phyloP scores from a whole-genome alignment of 768 basidiomycete genomes.

The Termitomyces sp. region DNA sequence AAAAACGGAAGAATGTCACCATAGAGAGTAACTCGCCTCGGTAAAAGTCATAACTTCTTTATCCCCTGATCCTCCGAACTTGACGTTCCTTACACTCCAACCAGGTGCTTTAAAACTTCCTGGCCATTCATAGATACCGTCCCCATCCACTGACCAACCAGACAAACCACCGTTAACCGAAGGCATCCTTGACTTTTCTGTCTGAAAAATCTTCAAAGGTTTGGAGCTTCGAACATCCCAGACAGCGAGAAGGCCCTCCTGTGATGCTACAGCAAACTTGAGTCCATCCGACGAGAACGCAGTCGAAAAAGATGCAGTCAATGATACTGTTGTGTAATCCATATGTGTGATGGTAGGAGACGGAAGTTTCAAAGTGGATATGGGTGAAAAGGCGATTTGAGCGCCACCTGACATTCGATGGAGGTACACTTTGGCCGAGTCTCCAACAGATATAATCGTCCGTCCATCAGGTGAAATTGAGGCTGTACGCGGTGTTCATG shows the following conservation, averaged over 20 bases:
- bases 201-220: constrained; percentile 64
- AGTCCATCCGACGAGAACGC: constrained; percentile 71
- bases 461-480: constrained; percentile 87
- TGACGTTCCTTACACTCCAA: constrained; percentile 83
- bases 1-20: background rate
- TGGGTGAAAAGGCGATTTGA: constrained; percentile 54
- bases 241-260: constrained; percentile 74
- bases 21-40: constrained; percentile 49
- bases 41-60: constrained; percentile 86
- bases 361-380: constrained; percentile 64
- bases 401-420: constrained; percentile 70
- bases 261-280: constrained; percentile 80
- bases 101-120: constrained; percentile 60
- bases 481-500: constrained; percentile 37
- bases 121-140: constrained; percentile 68
- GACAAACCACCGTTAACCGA: constrained; percentile 32
- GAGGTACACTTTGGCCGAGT: constrained; percentile 81
- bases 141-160: constrained; percentile 55
- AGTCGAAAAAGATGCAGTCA: constrained; percentile 73
- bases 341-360: constrained; percentile 39
- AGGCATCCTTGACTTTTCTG: constrained; percentile 34
- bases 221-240: constrained; percentile 79
- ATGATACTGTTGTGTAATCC: constrained; percentile 33
- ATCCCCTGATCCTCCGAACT: constrained; percentile 68
- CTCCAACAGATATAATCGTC: constrained; percentile 85